Base-by-base conservation (phyloP, 805 yeast species). In the Debaryomyces maramus region DNA sequence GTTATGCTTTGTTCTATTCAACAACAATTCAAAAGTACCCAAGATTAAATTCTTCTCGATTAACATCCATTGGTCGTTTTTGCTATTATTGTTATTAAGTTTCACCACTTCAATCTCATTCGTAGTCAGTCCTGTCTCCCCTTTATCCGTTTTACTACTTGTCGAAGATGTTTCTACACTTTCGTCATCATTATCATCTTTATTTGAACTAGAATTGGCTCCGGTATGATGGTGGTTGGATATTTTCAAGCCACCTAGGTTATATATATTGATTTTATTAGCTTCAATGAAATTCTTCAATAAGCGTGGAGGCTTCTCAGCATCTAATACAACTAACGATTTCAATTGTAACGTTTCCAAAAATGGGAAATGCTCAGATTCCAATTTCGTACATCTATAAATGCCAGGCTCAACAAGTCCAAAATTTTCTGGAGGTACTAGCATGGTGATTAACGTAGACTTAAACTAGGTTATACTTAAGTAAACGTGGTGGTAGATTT, bases 391-490 rank as follows among this genome's bases (percentile, higher is more conserved):
- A 53, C 97, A 87, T 39, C 97, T 73, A 63, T 86, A 66, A 1
- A 91, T 67, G 0, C 95, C 95, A 18, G 83, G 82, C 62, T 93
- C 97, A 3, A 90, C 97, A 21, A 88, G 72, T 0, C 96, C 96
- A 66, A 86, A 93, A 57, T 86, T 87, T 35, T 88, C 91, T 1
- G 99, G 98, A 1, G 96, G 95, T 0, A 90, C 87, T 22, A 89
- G 70, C 97, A 89, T 88, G 15, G 13, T 15, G 7, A 22, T 10
- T 15, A 13, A 23, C 20, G 7, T n/a, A 4, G 10, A 19, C 9
- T 23, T 26, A 22, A 26, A n/a, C n/a, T n/a, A n/a, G n/a, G n/a
- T 10, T 18, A 8, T 2, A 16, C 18, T 32, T 14, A 8, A 38
- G 8, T 22, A 22, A 26, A 22, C 15, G 24, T 30, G 20, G 21